Evolutionary conservation across 2,329 filamentous ascomycete species (phyloP).

Genomic region (Raffaelea ambrosiae): DNA sequence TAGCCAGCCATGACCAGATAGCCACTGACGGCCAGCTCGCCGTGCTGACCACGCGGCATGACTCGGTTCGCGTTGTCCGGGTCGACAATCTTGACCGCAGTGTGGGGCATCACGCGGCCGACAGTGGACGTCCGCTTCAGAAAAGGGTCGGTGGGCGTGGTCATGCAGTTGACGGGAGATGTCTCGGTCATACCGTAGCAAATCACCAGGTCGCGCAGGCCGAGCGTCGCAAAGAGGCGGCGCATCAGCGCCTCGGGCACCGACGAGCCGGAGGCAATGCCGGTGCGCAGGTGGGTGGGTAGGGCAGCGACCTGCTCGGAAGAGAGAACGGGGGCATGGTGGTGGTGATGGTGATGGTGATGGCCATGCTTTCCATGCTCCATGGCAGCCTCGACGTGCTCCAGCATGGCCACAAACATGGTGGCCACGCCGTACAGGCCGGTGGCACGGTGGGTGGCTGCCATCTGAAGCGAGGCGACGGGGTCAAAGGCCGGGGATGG

Average conservation of each 20-base stretch:
- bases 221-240: constrained; percentile 62
- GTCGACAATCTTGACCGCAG: constrained; percentile 66
- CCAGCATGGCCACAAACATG: constrained; percentile 86
- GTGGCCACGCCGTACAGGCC: constrained; percentile 83
- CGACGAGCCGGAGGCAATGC: constrained; percentile 82
- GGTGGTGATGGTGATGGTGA: neutral
- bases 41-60: constrained; percentile 56
- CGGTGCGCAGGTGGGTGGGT: constrained; percentile 57
- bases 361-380: neutral
- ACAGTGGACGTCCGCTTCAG: constrained; percentile 67
- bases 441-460: constrained; percentile 43
- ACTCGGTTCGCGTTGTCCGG: constrained; percentile 49
- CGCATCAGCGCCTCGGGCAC: constrained; percentile 78
- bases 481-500: constrained; percentile 84
- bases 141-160: constrained; percentile 64
- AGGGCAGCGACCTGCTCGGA: constrained; percentile 14
- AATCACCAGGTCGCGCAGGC: constrained; percentile 76
- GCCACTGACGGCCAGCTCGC: constrained; percentile 75
- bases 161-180: constrained; percentile 71
- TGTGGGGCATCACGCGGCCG: constrained; percentile 77
- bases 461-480: constrained; percentile 54
- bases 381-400: constrained; percentile 28
- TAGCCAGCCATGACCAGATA: constrained; percentile 91
- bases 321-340: constrained; percentile 7
- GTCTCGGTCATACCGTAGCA: constrained; percentile 98